These are phyloP conservation scores for Copromyces sp. DNA, from an alignment of 495 filamentous ascomycete species.

Conservation along the genomic window DNA sequence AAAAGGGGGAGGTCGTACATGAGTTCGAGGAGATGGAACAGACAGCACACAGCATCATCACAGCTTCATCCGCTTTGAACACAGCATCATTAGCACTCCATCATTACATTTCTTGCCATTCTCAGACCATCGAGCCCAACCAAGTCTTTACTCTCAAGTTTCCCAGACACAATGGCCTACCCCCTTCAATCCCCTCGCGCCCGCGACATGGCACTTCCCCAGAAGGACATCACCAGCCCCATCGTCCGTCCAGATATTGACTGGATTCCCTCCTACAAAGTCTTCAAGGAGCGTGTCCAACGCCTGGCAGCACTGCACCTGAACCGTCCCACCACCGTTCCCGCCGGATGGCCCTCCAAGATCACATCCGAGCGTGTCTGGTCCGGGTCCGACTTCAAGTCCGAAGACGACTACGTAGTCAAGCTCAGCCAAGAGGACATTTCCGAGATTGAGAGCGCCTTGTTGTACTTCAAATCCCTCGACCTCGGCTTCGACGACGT, in stretches of 20 bases:
- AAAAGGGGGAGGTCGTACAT: neutral
- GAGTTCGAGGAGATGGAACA: neutral
- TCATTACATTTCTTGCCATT: neutral
- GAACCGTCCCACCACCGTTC: conserved; percentile 18
- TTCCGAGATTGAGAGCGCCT: conserved; percentile 16
- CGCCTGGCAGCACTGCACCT: conserved; percentile 9
- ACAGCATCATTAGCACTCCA: neutral
- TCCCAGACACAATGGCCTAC: neutral
- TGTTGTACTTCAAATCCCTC: conserved; percentile 17
- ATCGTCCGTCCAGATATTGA: conserved; percentile 18
- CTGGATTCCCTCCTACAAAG: conserved; percentile 23
- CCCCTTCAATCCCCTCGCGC: neutral
- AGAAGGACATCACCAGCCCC: neutral
- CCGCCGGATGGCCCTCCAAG: conserved; percentile 17
- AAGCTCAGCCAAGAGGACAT: conserved; percentile 14
- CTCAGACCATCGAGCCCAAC: neutral
- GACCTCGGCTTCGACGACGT: conserved; percentile 18
- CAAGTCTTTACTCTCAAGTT: neutral
- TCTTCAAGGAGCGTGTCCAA: conserved; percentile 19
- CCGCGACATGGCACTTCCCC: neutral
- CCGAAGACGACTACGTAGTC: conserved; percentile 17
- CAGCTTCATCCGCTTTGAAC: neutral
- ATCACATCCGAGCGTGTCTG: conserved; percentile 15
- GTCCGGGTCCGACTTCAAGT: conserved; percentile 18
- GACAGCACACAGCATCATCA: neutral